Evolutionary conservation across 345 rosid species (phyloP).

Genomic region (Cardiospermum halicacabum): DNA sequence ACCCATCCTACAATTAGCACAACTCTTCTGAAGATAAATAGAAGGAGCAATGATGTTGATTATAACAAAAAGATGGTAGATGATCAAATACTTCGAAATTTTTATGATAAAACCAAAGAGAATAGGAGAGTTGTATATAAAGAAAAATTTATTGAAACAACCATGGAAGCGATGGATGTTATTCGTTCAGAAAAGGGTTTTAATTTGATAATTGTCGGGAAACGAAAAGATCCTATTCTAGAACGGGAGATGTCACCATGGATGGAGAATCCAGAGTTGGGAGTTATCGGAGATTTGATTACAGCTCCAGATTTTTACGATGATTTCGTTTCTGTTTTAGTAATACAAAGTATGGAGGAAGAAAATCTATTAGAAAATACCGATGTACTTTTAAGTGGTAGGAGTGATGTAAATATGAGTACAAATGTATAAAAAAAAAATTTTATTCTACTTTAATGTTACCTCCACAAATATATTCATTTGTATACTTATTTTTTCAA

Average conservation of each 20-base stretch:
- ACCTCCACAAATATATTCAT: too few species aligned
- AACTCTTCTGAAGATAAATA: constrained; percentile 16
- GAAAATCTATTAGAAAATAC: too few species aligned
- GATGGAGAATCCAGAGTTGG: constrained; percentile 31
- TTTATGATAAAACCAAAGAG: background rate
- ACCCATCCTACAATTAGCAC: constrained; percentile 14
- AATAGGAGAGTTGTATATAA: background rate
- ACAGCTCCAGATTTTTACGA: constrained; percentile 24
- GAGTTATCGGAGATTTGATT: constrained; percentile 30
- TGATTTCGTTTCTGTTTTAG: constrained; percentile 24
- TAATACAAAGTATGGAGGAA: constrained; percentile 28
- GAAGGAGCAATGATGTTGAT: too few species aligned
- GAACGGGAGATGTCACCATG: constrained; percentile 24
- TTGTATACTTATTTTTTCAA: too few species aligned
- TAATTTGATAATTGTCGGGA: constrained; percentile 30
- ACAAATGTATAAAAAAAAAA: too few species aligned
- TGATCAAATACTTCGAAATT: too few species aligned
- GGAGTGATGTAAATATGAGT: too few species aligned
- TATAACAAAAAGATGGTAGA: too few species aligned
- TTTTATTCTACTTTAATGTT: too few species aligned
- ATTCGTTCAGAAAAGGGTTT: constrained; percentile 8
- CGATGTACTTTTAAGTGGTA: too few species aligned
- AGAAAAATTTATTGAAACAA: background rate
- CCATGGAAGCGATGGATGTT: constrained; percentile 11
- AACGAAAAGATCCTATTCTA: background rate